Evolutionary conservation across 495 filamentous ascomycete species (phyloP).

Genomic region (Podospora anserina): DNA sequence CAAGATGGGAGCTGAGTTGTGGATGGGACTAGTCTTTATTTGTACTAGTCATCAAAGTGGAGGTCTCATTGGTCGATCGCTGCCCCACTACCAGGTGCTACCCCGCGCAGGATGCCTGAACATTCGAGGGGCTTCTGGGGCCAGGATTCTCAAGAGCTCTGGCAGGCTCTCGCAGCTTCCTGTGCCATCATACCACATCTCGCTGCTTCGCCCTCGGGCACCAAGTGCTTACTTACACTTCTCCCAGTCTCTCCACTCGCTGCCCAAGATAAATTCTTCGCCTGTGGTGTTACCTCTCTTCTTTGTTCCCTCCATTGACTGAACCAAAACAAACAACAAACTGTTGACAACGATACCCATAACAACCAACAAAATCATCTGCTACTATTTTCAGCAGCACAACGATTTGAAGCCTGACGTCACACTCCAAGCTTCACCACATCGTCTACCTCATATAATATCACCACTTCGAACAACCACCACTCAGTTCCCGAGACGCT

Average conservation of each 20-base stretch:
- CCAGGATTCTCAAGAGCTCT: background rate
- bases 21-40: background rate
- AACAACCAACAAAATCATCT: conserved; percentile 1
- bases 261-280: conserved; percentile 25
- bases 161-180: conserved; percentile 17
- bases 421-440: conserved; percentile 19
- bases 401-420: conserved; percentile 29
- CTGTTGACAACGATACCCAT: conserved; percentile 10
- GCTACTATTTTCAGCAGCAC: conserved; percentile 9
- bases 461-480: conserved; percentile 14
- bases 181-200: conserved; percentile 22
- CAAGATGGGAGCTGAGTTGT: background rate
- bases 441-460: conserved; percentile 4
- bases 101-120: background rate
- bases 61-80: background rate
- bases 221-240: conserved; percentile 5
- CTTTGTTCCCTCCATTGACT: background rate
- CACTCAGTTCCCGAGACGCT: conserved; percentile 21
- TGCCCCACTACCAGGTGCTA: background rate
- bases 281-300: conserved; percentile 3
- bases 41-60: background rate
- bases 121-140: background rate
- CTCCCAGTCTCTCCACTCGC: conserved; percentile 3
- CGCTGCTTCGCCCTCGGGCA: conserved; percentile 16
- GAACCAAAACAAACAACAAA: conserved; percentile 12